A percentile compares a stretch with the other conserved stretches of the same genome.
Evolutionary conservation across 1,139 yeast genomes (phyloP).

Genomic region (Pichia sp.): DNA sequence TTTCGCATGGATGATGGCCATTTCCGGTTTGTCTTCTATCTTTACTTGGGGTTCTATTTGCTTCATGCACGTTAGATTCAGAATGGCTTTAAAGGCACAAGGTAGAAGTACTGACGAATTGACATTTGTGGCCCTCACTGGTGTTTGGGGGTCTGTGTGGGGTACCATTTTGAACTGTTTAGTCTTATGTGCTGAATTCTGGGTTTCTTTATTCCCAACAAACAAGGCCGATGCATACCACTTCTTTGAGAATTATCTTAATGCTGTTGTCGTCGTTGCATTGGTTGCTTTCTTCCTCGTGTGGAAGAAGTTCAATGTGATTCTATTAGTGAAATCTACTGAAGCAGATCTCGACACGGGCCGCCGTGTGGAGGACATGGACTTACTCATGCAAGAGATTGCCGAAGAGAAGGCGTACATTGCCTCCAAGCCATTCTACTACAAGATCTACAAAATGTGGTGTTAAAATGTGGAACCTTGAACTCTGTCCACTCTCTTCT

Average conservation of each 20-base stretch:
- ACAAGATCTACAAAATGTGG: constrained; percentile 44
- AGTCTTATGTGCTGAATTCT: constrained; percentile 56
- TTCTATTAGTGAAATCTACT: constrained; percentile 35
- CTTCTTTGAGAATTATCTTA: constrained; percentile 43
- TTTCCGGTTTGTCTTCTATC: constrained; percentile 72
- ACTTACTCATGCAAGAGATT: constrained; percentile 51
- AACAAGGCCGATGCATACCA: constrained; percentile 30
- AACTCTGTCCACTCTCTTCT: no score
- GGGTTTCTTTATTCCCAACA: constrained; percentile 38
- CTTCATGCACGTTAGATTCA: constrained; percentile 65
- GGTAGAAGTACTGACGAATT: constrained; percentile 57
- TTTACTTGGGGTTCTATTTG: constrained; percentile 77
- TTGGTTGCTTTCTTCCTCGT: constrained; percentile 25
- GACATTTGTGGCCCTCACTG: constrained; percentile 58
- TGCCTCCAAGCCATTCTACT: constrained; percentile 41
- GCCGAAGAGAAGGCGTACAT: constrained; percentile 46
- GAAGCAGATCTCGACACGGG: constrained; percentile 60
- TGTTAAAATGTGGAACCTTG: no score
- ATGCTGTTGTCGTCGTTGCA: constrained; percentile 41
- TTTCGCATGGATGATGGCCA: constrained; percentile 71
- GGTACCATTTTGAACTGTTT: constrained; percentile 52
- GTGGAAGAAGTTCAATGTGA: constrained; percentile 29
- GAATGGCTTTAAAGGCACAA: constrained; percentile 59
- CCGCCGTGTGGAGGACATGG: constrained; percentile 55
- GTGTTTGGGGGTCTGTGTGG: constrained; percentile 58